Conservation (phyloP, 2,329 filamentous ascomycete species). For the Aotearoamyces nothofagi region DNA sequence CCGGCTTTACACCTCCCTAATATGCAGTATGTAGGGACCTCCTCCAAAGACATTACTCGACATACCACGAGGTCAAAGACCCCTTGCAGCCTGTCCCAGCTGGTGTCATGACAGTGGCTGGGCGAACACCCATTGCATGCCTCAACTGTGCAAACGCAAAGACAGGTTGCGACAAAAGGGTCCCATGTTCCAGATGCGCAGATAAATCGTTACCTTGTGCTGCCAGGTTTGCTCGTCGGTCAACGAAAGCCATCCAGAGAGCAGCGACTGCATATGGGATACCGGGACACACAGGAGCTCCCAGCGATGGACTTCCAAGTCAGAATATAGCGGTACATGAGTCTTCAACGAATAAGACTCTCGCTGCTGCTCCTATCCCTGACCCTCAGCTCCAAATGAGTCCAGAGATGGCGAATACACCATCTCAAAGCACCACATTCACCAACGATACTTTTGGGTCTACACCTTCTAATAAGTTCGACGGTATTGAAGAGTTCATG, state of each 20-base stretch:
- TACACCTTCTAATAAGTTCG: too few relatives aligned
- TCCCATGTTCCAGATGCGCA: constrained; percentile 31
- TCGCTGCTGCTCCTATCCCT: too few relatives aligned
- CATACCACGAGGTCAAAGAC: constrained; percentile 33
- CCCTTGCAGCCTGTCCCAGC: constrained; percentile 28
- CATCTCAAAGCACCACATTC: too few relatives aligned
- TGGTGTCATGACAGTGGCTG: constrained; percentile 25
- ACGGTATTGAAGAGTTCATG: constrained; percentile 27
- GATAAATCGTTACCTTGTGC: constrained; percentile 32
- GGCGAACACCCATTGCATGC: constrained; percentile 31
- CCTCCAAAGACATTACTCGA: constrained; percentile 32
- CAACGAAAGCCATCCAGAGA: constrained; percentile 31
- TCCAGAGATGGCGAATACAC: too few relatives aligned
- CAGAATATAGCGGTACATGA: too few relatives aligned
- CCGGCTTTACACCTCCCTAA: too few relatives aligned
- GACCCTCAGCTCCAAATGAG: too few relatives aligned
- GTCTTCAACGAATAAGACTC: too few relatives aligned
- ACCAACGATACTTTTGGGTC: too few relatives aligned
- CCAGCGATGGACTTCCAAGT: too few relatives aligned
- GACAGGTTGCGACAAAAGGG: constrained; percentile 33
- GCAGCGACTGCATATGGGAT: too few relatives aligned
- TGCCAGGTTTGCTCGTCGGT: constrained; percentile 33
- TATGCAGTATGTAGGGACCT: constrained; percentile 29
- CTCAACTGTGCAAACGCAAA: constrained; percentile 33
- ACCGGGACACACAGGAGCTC: too few relatives aligned